phyloP scores from a whole-genome alignment of 2,329 filamentous ascomycete species.

The Curvularia verruculosa region DNA sequence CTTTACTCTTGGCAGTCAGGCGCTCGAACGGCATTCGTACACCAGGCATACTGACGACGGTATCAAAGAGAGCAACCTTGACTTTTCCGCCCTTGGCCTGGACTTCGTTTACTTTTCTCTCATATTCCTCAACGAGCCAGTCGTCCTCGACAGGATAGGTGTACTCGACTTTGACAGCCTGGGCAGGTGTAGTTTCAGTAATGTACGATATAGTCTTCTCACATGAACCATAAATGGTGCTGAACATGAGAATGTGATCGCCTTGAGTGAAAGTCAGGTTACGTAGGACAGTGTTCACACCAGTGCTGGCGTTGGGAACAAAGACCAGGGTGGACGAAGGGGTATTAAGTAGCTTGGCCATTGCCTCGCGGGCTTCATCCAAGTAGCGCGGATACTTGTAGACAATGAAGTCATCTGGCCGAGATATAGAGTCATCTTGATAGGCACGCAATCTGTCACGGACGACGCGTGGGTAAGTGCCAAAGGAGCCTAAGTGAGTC shows the following conservation, averaged over 20 bases:
- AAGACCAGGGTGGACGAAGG: conserved; percentile 73
- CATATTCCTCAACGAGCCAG: conserved; percentile 68
- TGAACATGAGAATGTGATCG: conserved; percentile 81
- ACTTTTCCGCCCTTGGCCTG: conserved; percentile 65
- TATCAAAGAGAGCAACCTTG: conserved; percentile 77
- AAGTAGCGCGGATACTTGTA: conserved; percentile 69
- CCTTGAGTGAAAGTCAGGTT: conserved; percentile 71
- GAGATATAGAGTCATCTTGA: conserved; percentile 69
- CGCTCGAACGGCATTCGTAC: conserved; percentile 78
- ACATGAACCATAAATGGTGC: conserved; percentile 78
- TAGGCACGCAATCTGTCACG: conserved; percentile 65
- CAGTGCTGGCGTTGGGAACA: conserved; percentile 80
- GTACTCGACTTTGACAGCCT: conserved; percentile 63
- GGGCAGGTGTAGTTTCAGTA: conserved; percentile 66
- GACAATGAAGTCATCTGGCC: conserved; percentile 77
- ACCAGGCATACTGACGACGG: conserved; percentile 78
- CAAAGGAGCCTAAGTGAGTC: conserved; percentile 72
- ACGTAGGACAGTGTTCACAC: conserved; percentile 78
- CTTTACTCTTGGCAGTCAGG: conserved; percentile 68
- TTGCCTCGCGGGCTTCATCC: conserved; percentile 66
- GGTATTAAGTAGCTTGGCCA: conserved; percentile 67
- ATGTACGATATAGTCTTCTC: conserved; percentile 75
- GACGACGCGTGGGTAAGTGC: conserved; percentile 71
- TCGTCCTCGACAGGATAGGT: conserved; percentile 73
- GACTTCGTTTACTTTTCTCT: conserved; percentile 61